phyloP scores from a whole-genome alignment of 1,139 yeast species.

The Blastobotrys persicus region DNA sequence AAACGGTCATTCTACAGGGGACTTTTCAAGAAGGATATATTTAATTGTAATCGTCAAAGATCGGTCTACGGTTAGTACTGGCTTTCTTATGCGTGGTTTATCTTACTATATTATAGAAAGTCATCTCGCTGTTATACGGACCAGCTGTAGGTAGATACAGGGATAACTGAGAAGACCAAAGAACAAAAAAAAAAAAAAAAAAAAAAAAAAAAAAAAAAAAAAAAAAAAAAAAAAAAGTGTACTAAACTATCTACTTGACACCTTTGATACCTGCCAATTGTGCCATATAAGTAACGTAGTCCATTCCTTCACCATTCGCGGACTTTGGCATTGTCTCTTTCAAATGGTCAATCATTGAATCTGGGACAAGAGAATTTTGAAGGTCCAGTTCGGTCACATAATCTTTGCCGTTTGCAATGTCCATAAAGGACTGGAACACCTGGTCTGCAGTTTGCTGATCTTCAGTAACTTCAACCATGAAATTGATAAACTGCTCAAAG shows the following conservation, averaged over 20 bases:
- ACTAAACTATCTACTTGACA: not conserved
- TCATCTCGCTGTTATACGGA: no score
- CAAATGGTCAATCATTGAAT: slow-evolving; percentile 36
- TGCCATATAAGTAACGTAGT: slow-evolving; percentile 36
- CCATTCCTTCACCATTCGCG: slow-evolving; percentile 32
- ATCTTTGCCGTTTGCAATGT: slow-evolving; percentile 42
- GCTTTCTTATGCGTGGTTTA: no score
- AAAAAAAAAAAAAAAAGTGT: no score
- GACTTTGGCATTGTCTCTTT: slow-evolving; percentile 34
- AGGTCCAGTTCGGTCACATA: slow-evolving; percentile 43
- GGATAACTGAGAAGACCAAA: no score
- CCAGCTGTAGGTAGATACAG: no score
- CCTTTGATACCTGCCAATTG: slow-evolving; percentile 13
- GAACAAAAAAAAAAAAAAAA: no score
- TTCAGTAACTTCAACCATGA: slow-evolving; percentile 42
- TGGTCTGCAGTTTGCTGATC: slow-evolving; percentile 43
- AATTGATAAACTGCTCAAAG: slow-evolving; percentile 41
- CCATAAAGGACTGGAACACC: slow-evolving; percentile 41
- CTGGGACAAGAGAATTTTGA: slow-evolving; percentile 39
- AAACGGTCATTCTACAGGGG: no score
- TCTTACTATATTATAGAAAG: no score
- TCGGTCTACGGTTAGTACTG: no score
- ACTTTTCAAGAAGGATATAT: no score
- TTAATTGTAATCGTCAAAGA: no score
- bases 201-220: no score